phyloP scores from a whole-genome alignment of 352 stramenopile genomes.

The Ophiocytium majus region DNA sequence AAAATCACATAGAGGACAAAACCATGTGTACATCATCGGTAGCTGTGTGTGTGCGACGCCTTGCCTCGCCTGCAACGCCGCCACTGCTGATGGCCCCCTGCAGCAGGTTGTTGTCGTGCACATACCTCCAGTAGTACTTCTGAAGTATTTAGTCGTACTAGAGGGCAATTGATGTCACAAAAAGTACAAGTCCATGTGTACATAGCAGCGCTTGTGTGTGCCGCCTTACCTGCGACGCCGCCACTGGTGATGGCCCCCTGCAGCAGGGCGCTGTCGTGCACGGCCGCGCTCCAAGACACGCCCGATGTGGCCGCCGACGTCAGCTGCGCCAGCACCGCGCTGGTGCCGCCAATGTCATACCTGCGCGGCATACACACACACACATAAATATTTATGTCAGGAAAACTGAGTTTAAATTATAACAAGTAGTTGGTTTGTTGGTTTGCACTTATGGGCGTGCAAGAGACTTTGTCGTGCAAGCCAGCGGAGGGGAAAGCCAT shows the following conservation, averaged over 20 bases:
- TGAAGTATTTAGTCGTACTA: too few species aligned
- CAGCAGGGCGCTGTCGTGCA: conserved; percentile 38
- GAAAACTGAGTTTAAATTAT: too few species aligned
- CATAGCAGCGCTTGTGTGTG: not conserved
- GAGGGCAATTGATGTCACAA: not conserved
- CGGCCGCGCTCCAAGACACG: conserved; percentile 32
- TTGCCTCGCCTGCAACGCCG: conserved; percentile 44
- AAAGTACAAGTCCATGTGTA: not conserved
- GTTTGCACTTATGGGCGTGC: too few species aligned
- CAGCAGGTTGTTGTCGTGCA: conserved; percentile 37
- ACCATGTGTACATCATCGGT: not conserved
- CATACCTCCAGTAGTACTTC: too few species aligned
- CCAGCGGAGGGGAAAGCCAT: too few species aligned
- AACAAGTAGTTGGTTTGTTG: too few species aligned
- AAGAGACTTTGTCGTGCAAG: too few species aligned
- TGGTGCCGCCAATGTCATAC: conserved; percentile 53
- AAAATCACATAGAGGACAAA: too few species aligned
- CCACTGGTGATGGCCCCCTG: conserved; percentile 53
- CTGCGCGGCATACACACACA: too few species aligned
- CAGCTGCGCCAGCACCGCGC: conserved; percentile 47
- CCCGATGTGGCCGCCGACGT: conserved; percentile 41
- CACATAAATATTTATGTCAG: too few species aligned
- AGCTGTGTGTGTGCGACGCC: not conserved
- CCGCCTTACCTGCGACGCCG: conserved; percentile 38
- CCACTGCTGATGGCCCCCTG: conserved; percentile 52